Evolutionary conservation across 1,139 yeast genomes (phyloP), one percentile per base, ranked within the genome.

Genomic region (Pichia sp.): DNA sequence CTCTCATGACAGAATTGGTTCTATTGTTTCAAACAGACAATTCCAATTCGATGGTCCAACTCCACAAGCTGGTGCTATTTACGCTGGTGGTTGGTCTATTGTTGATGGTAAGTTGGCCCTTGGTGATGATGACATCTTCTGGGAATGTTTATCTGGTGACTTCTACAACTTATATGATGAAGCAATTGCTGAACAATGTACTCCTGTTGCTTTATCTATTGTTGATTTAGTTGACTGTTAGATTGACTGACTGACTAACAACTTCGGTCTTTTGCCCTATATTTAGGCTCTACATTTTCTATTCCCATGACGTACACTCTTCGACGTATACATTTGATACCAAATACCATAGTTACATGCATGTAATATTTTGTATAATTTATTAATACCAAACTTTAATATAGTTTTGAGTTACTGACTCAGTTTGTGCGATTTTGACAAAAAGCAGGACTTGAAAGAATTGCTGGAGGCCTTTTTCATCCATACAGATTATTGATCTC

Each of bases 1-100:
- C 61, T 63, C 75, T 42, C 58, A 69, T 49, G 85, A 85, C 46
- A 80, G 92, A 77, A 69, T 82, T 53, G 90, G 90, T 62, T 77
- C 87, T 49, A 82, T 83, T 65, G 92, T 83, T 57, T 80, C 90
- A 49, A 82, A 81, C 81, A 77, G 83, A 72, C 92, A 83, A 72
- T 82, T 83, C 81, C 92, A 83, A 71, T 83, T 83, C 60, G 92
- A 83, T 62, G 92, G 92, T 64, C 94, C 92, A 57, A 85, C 88
- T 68, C 92, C 92, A 60, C 94, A 84, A 73, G 88, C 90, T 48
- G 94, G 92, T 66, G 73, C 88, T 56, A 80, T 84, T 66, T 83
- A 79, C 69, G 92, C 94, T 62, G 84, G 79, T 50, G 94, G 94
- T 56, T 85, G 92, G 94, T 70, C 83, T 47, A 69, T 82, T 56